Percentiles rank a stretch among this genome's conserved stretches.
Evolutionary conservation across 306 rosid genomes (phyloP).

Genomic region (Quercus dentata): DNA sequence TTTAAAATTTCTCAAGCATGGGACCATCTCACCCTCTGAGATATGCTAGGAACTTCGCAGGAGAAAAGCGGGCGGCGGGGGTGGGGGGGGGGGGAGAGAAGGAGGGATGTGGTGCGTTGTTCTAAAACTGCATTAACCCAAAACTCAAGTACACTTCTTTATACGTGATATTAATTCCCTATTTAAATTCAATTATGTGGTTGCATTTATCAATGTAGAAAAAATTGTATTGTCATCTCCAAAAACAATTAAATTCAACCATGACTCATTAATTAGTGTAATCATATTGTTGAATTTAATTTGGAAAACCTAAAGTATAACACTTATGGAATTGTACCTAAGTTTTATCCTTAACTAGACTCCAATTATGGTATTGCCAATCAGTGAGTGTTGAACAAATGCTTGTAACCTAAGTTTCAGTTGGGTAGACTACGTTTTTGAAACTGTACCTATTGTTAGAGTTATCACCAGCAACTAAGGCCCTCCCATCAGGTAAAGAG

Average conservation of each 20-base stretch:
- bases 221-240: too few relatives aligned
- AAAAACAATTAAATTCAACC: too few relatives aligned
- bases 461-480: constrained; percentile 65
- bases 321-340: too few relatives aligned
- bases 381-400: constrained; percentile 60
- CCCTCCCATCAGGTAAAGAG: constrained; percentile 77
- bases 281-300: too few relatives aligned
- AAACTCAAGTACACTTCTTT: constrained; percentile 14
- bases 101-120: neutral
- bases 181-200: too few relatives aligned
- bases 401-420: constrained; percentile 79
- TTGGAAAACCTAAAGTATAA: too few relatives aligned
- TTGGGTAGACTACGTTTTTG: constrained; percentile 52
- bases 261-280: too few relatives aligned
- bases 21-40: constrained; percentile 59
- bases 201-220: too few relatives aligned
- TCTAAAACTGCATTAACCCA: constrained; percentile 44
- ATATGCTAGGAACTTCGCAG: constrained; percentile 61
- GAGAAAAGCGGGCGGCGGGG: constrained; percentile 66
- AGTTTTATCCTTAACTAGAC: constrained; percentile 36
- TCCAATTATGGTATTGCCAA: constrained; percentile 27
- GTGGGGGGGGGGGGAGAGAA: constrained; percentile 35
- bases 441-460: constrained; percentile 50
- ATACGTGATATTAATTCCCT: too few relatives aligned
- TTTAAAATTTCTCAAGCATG: too few relatives aligned